These are phyloP conservation scores for Metschnikowia hibisci DNA, from an alignment of 805 yeast genomes.

Conservation along the genomic window DNA sequence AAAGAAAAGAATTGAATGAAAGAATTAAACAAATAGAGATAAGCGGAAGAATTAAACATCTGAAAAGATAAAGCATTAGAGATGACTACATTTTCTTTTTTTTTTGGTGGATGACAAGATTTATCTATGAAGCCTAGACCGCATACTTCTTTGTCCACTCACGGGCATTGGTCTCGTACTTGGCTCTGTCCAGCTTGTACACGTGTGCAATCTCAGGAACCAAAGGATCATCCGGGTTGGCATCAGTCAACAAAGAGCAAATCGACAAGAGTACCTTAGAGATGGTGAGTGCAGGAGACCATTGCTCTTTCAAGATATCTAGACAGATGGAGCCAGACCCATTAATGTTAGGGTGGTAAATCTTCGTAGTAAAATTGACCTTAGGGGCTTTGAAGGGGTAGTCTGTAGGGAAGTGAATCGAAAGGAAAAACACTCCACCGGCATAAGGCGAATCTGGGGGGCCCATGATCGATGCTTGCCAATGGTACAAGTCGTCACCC, in stretches of 20 bases:
- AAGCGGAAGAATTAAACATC: no score
- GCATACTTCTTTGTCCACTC: conserved; percentile 99
- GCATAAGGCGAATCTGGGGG: conserved; percentile 89
- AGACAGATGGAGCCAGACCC: conserved; percentile 94
- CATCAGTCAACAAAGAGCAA: conserved; percentile 93
- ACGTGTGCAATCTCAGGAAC: conserved; percentile 98
- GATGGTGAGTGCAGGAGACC: conserved; percentile 98
- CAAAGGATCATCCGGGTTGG: conserved; percentile 98
- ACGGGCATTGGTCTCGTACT: conserved; percentile 93
- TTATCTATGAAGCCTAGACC: conserved; percentile 41
- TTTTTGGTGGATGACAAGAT: no score
- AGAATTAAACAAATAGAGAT: no score
- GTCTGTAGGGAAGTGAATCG: conserved; percentile 98
- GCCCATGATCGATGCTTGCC: conserved; percentile 99
- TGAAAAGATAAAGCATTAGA: no score
- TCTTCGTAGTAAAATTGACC: conserved; percentile 81
- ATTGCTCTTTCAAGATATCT: conserved; percentile 94
- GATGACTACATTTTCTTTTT: no score
- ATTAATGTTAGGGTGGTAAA: conserved; percentile 96
- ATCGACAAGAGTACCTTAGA: conserved; percentile 93
- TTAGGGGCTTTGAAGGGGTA: conserved; percentile 99
- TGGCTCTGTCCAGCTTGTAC: conserved; percentile 88
- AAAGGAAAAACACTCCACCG: conserved; percentile 92
- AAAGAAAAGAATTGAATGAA: no score
- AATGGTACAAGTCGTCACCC: conserved; percentile 95